Conservation (phyloP, 177 flowering plant species). For the Vitis hybrid region DNA sequence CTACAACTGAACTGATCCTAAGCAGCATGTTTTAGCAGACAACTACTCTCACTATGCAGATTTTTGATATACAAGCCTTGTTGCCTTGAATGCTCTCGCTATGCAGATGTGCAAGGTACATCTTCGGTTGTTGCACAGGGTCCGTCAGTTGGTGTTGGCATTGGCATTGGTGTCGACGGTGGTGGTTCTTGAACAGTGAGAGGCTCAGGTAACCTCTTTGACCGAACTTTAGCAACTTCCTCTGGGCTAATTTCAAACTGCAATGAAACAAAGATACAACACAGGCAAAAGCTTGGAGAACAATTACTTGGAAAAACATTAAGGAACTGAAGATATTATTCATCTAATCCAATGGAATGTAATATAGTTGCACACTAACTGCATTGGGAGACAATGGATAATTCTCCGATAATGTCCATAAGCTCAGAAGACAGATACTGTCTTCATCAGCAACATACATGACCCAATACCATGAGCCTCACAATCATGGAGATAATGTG, state of each 20-base stretch:
- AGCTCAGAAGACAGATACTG: too few species aligned
- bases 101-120: constrained; percentile 59
- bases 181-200: constrained; percentile 38
- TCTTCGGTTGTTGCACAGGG: constrained; percentile 35
- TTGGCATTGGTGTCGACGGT: not conserved
- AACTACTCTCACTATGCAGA: constrained; percentile 37
- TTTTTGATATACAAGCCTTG: not conserved
- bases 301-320: not conserved
- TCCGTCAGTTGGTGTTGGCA: constrained; percentile 5
- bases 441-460: too few species aligned
- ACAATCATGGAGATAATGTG: too few species aligned
- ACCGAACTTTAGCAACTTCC: constrained; percentile 50
- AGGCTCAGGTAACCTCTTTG: constrained; percentile 64
- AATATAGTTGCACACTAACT: too few species aligned
- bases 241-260: constrained; percentile 57
- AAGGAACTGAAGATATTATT: too few species aligned
- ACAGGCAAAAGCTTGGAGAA: not conserved
- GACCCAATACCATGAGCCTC: too few species aligned
- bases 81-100: not conserved
- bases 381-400: too few species aligned
- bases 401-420: too few species aligned
- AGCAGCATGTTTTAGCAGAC: not conserved
- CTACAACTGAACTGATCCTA: not conserved
- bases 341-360: too few species aligned
- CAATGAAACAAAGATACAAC: constrained; percentile 16